Evolutionary conservation across 2,329 filamentous ascomycete genomes (phyloP), one percentile per base, ranked within the genome.

Genomic region (Passalora sequoiae): DNA sequence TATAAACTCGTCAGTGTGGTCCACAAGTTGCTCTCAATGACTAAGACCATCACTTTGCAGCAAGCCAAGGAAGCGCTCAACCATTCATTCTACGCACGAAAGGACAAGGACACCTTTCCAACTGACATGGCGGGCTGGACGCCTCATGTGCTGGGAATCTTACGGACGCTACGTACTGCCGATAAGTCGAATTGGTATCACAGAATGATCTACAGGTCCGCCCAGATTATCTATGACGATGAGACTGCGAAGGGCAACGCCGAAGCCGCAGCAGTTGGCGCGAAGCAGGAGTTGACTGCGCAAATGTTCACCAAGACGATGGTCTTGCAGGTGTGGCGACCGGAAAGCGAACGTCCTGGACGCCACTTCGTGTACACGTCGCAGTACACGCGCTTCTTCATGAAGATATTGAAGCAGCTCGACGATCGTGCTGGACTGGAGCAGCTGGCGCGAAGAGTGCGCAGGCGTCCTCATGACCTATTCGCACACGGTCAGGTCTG

Each of bases 151-250:
- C 64, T 83, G 10, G 79, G 66, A 74, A 77, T 81, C 0, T 63
- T 83, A 37, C 77, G 76, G 55, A 71, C 70, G 22, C 64, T 84
- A 40, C 75, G 77, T 42, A 68, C 68, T 25, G 88, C 88, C 48
- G 89, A 96, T 66, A 94, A 94, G 69, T 85, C 86, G 1, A 91
- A 92, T 57, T 96, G 89, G 89, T 89, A 96, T 60, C 89, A 96
- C 63, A 84, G 89, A 15, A 89, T 96, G 68, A 86, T 88, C 40
- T 82, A 84, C 59, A 81, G 89, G 17, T 82, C 77, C 50, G 81
- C 80, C 4, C 75, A 76, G 51, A 71, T 83, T 29, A 67, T 83
- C 5, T 84, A 78, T 53, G 73, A 82, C 44, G 75, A 76, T 22
- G 43, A 46, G 16, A 13, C 30, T 22, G 44, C 38, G 6, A 25